Conservation (phyloP, 257 asterid species). For the Nicotiana attenuata region DNA sequence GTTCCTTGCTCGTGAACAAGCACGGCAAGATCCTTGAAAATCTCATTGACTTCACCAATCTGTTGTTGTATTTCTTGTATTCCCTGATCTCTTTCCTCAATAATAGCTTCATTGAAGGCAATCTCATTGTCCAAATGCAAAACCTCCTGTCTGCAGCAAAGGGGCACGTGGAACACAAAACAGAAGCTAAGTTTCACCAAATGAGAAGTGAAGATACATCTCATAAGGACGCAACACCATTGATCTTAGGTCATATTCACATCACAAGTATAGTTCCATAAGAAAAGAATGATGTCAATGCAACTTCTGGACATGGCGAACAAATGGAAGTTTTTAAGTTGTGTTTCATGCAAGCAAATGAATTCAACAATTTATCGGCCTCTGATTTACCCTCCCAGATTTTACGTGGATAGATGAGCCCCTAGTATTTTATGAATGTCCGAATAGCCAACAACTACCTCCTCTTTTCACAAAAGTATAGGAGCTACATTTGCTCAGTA, state of each 20-base stretch:
- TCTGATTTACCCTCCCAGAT: neutral
- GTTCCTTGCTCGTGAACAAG: conserved; percentile 91
- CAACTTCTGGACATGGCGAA: neutral
- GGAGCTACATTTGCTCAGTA: neutral
- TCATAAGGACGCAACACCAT: neutral
- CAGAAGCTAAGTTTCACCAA: neutral
- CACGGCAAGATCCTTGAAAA: conserved; percentile 89
- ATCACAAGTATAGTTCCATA: neutral
- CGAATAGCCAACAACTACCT: neutral
- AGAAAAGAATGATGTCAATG: neutral
- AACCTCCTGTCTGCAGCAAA: conserved; percentile 68
- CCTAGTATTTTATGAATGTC: neutral
- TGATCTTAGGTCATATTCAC: neutral
- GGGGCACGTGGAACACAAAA: conserved; percentile 17
- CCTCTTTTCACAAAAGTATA: neutral
- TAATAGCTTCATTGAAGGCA: conserved; percentile 82
- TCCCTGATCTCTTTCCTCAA: conserved; percentile 94
- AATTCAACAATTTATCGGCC: neutral
- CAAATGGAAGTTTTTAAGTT: neutral
- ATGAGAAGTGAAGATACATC: neutral
- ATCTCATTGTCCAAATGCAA: conserved; percentile 82
- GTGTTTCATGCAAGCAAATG: neutral
- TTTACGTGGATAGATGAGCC: neutral
- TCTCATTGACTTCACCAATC: conserved; percentile 93
- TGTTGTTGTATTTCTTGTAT: conserved; percentile 90